Evolutionary conservation across 1,284 basidiomycete species (phyloP).

Genomic region (Pascua guehoae): DNA sequence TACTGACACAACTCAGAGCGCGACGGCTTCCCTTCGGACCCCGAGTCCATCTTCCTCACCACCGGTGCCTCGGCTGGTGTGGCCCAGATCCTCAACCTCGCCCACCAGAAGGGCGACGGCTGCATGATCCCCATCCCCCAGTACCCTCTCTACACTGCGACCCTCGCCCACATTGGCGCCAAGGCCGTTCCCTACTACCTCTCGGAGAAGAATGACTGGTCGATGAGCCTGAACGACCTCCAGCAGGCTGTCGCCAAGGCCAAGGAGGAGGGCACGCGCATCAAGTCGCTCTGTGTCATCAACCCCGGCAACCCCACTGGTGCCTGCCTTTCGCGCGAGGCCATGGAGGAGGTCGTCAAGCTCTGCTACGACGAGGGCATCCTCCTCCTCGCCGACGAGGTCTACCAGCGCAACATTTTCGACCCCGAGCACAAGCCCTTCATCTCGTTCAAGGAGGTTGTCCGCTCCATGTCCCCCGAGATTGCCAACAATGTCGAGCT

Average conservation of each 20-base stretch:
- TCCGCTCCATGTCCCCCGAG: conserved; percentile 59
- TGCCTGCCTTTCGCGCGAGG: conserved; percentile 65
- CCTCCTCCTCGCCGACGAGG: conserved; percentile 88
- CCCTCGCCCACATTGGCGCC: conserved; percentile 79
- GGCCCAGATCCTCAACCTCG: conserved; percentile 65
- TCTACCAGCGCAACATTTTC: conserved; percentile 91
- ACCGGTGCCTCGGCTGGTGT: conserved; percentile 91
- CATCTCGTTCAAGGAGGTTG: conserved; percentile 85
- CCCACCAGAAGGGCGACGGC: conserved; percentile 43
- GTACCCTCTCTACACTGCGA: conserved; percentile 95
- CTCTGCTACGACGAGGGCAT: conserved; percentile 81
- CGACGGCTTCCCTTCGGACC: conserved; percentile 79
- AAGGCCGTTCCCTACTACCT: conserved; percentile 85
- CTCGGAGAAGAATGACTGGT: conserved; percentile 78
- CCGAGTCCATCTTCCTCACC: conserved; percentile 88
- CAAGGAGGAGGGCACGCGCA: conserved; percentile 59
- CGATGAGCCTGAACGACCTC: conserved; percentile 71
- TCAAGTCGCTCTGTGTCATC: conserved; percentile 86
- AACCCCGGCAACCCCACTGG: conserved; percentile 97
- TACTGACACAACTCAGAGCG: conserved; percentile 58
- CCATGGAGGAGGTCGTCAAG: conserved; percentile 69
- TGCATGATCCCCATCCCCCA: conserved; percentile 88
- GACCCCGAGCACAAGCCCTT: conserved; percentile 63
- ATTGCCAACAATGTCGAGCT: conserved; percentile 60
- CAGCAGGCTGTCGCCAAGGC: conserved; percentile 66